Conservation (phyloP, 305 asterid genomes). For the Fraxinus xanthoxyloides region DNA sequence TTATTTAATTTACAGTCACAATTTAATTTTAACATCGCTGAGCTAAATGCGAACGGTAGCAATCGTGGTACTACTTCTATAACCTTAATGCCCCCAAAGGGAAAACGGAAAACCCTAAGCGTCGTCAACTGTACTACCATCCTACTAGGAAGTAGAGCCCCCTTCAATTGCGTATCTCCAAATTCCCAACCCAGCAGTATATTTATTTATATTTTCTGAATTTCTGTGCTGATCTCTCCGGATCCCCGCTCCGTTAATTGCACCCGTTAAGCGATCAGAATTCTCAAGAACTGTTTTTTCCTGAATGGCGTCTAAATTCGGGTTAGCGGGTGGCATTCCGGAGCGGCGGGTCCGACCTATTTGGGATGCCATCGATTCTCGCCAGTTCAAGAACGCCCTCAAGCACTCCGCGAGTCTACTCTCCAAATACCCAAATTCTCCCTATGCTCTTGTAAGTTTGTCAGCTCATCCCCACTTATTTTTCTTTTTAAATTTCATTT, state of each 20-base stretch:
- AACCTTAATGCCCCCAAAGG: background rate
- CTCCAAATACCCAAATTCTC: slow-evolving; percentile 74
- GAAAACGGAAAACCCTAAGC: background rate
- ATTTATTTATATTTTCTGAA: background rate
- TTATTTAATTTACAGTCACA: no score
- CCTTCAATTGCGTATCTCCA: background rate
- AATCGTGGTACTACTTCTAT: background rate
- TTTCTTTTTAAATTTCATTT: background rate
- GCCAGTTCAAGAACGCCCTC: slow-evolving; percentile 91
- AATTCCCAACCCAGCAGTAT: background rate
- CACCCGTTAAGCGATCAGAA: background rate
- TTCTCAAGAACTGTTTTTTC: background rate
- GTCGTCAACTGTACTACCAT: background rate
- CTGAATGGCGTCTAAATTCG: slow-evolving; percentile 85
- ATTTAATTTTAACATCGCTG: no score
- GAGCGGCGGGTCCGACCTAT: slow-evolving; percentile 93
- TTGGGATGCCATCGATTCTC: slow-evolving; percentile 96
- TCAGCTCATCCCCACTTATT: background rate
- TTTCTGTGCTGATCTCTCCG: background rate
- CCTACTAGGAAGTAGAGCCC: background rate
- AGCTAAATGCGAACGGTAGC: background rate
- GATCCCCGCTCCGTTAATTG: slow-evolving; percentile 16
- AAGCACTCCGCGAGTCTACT: slow-evolving; percentile 71
- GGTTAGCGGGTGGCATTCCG: slow-evolving; percentile 90
- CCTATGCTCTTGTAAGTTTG: slow-evolving; percentile 77